Evolutionary conservation across 768 basidiomycete species (phyloP).

Genomic region (Leccinum truebloodii): DNA sequence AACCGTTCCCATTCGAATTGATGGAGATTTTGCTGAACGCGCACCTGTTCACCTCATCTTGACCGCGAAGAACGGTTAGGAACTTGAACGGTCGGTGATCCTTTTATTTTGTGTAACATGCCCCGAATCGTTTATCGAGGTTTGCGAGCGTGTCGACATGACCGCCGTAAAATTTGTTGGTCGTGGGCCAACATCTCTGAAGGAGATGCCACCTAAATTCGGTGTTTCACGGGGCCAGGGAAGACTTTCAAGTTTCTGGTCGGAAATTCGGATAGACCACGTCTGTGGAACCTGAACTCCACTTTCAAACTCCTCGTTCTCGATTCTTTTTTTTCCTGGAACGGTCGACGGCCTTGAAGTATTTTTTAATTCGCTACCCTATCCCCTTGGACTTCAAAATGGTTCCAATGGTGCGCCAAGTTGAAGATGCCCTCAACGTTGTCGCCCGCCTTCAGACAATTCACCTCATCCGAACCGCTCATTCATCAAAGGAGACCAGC

Average conservation of each 20-base stretch:
- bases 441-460: not conserved
- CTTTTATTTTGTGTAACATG: not conserved
- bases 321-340: not conserved
- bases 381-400: not conserved
- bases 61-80: not conserved
- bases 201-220: not conserved
- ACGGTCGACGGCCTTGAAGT: not conserved
- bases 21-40: too few species aligned
- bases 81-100: constrained; percentile 15
- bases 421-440: not conserved
- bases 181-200: not conserved
- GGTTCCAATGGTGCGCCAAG: not conserved
- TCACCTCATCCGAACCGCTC: not conserved
- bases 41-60: too few species aligned
- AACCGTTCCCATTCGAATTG: too few species aligned
- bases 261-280: not conserved
- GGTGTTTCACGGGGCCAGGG: not conserved
- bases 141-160: not conserved
- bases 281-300: not conserved
- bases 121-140: not conserved
- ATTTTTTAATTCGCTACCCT: not conserved
- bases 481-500: not conserved
- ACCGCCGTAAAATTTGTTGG: constrained; percentile 7
- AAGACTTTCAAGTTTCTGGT: not conserved
- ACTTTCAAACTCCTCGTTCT: not conserved